Percentiles rank a stretch among this genome's conserved stretches.
These are phyloP conservation scores for Hydrangea macrophylla DNA, from an alignment of 148 eudicot genomes.

Conservation along the genomic window DNA sequence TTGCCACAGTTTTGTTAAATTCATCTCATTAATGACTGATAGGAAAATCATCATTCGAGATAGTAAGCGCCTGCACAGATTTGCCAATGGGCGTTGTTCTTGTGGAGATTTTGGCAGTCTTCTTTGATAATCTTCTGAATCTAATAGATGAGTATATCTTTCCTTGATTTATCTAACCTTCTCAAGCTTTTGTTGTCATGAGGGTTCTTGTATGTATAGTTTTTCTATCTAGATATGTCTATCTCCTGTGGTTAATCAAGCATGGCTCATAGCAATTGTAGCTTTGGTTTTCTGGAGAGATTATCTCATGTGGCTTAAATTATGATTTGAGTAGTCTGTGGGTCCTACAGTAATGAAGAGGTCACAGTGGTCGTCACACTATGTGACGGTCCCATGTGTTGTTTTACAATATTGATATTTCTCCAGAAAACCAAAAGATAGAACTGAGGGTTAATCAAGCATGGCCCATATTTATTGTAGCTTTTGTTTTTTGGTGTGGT, in stretches of 20 bases:
- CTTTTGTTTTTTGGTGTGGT: neutral
- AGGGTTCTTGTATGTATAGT: neutral
- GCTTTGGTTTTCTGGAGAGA: neutral
- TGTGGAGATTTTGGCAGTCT: slow-evolving; percentile 68
- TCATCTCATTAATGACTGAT: slow-evolving; percentile 39
- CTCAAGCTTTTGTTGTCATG: neutral
- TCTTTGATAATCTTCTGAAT: slow-evolving; percentile 12
- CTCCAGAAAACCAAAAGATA: no score
- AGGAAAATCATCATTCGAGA: slow-evolving; percentile 64
- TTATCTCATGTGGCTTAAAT: no score
- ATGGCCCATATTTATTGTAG: neutral
- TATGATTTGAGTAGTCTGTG: no score
- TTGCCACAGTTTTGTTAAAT: slow-evolving; percentile 57
- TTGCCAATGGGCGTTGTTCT: slow-evolving; percentile 54
- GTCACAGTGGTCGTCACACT: no score
- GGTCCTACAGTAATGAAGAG: no score
- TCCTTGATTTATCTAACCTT: neutral
- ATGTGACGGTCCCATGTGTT: no score
- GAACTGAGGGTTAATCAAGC: neutral
- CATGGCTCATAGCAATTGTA: neutral
- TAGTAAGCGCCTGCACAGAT: slow-evolving; percentile 63
- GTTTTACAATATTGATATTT: no score
- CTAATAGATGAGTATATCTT: neutral
- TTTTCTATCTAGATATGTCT: neutral
- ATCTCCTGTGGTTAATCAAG: neutral